phyloP scores from a whole-genome alignment of 805 yeast species.

The Yarrowia alimentaria region DNA sequence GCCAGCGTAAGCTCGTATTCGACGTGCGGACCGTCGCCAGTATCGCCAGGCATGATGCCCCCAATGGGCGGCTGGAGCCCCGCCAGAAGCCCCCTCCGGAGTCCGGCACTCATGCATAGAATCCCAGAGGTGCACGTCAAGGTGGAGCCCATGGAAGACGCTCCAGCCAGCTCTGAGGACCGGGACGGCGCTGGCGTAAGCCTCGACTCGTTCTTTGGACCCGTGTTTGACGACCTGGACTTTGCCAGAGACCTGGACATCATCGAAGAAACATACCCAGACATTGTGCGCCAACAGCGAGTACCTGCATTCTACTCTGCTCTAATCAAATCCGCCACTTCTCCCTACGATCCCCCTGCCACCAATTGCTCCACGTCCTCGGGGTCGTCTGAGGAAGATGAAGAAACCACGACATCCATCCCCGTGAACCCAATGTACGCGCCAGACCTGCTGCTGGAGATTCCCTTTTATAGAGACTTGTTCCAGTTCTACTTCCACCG shows the following conservation, averaged over 20 bases:
- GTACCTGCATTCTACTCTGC: constrained; percentile 2
- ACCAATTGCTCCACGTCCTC: constrained; percentile 11
- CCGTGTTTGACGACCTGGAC: constrained; percentile 8
- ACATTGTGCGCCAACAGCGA: not conserved
- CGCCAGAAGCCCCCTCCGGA: too few relatives aligned
- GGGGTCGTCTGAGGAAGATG: constrained; percentile 3
- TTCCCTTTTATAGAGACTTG: constrained; percentile 58
- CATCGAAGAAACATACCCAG: constrained; percentile 23
- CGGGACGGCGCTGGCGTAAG: too few relatives aligned
- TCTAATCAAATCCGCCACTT: not conserved
- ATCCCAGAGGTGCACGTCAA: too few relatives aligned
- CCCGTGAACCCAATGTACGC: constrained; percentile 38
- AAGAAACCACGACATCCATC: constrained; percentile 42
- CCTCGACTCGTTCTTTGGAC: constrained; percentile 10
- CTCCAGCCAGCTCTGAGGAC: too few relatives aligned
- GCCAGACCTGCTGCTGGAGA: constrained; percentile 59
- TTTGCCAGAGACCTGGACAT: constrained; percentile 14
- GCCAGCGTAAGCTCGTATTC: not conserved
- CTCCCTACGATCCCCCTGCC: constrained; percentile 3
- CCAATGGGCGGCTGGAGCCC: too few relatives aligned
- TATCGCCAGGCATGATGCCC: too few relatives aligned
- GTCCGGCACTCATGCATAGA: too few relatives aligned
- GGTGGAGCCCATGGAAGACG: too few relatives aligned
- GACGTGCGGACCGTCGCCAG: too few relatives aligned
- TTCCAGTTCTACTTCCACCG: constrained; percentile 62